Percentiles rank a stretch among this genome's conserved stretches.
phyloP scores from a whole-genome alignment of 2,329 filamentous ascomycete species.

The Cladosporium sp. region DNA sequence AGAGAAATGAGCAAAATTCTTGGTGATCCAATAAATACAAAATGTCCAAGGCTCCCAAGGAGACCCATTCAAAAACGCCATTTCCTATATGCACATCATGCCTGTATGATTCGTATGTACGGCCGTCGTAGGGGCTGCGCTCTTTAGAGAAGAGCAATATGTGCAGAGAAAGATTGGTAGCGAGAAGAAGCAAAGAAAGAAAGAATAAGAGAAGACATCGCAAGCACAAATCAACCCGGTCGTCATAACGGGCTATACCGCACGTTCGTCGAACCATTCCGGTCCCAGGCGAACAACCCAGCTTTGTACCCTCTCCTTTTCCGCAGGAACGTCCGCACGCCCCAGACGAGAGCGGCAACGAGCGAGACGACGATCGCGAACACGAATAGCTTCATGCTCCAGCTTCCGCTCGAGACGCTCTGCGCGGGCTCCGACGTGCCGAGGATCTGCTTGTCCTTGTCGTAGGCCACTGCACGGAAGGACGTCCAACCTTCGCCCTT shows the following conservation, averaged over 20 bases:
- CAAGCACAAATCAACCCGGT: not conserved
- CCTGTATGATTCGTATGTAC: not conserved
- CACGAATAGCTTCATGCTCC: slow-evolving; percentile 12
- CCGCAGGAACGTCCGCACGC: not conserved
- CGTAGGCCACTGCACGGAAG: slow-evolving; percentile 28
- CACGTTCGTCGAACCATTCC: not conserved
- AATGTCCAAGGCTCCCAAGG: not conserved
- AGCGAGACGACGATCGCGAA: slow-evolving; percentile 10
- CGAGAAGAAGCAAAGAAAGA: not conserved
- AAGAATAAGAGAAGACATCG: not conserved
- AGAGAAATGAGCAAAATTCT: not conserved
- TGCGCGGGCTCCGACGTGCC: not conserved
- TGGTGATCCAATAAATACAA: not conserved
- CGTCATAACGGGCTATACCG: slow-evolving; percentile 13
- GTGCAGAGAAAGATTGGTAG: not conserved
- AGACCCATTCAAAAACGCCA: not conserved
- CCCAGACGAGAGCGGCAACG: not conserved
- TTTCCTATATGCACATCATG: not conserved
- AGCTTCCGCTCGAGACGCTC: not conserved
- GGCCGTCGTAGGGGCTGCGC: not conserved
- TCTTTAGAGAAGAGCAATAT: not conserved
- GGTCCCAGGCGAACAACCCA: slow-evolving; percentile 12
- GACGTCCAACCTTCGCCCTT: slow-evolving; percentile 7
- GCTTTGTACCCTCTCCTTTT: slow-evolving; percentile 17
- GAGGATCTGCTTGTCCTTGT: slow-evolving; percentile 26